Percentiles rank a stretch among this genome's conserved stretches.
phyloP scores from a whole-genome alignment of 805 yeast species.

The Dipodascopsis uninucleata region DNA sequence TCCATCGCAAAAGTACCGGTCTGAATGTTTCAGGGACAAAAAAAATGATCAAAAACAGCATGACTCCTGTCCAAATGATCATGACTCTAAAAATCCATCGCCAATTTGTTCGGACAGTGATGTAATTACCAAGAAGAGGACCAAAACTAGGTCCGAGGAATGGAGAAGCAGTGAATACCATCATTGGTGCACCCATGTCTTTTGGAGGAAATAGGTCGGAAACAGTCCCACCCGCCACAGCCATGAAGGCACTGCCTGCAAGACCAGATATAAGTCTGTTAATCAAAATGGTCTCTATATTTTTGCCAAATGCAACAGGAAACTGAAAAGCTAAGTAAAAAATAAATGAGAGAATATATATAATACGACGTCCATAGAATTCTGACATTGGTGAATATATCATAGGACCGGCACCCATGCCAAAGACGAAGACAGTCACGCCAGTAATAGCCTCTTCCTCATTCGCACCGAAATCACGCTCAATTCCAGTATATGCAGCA shows the following conservation, averaged over 20 bases:
- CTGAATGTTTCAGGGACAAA: slow-evolving; percentile 82
- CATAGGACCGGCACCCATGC: slow-evolving; percentile 63
- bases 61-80: slow-evolving; percentile 27
- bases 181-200: slow-evolving; percentile 29
- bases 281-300: slow-evolving; percentile 47
- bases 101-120: slow-evolving; percentile 60
- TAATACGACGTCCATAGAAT: slow-evolving; percentile 63
- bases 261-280: slow-evolving; percentile 72
- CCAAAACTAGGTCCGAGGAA: slow-evolving; percentile 66
- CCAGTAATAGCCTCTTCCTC: slow-evolving; percentile 48
- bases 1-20: slow-evolving; percentile 67
- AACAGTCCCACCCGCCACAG: slow-evolving; percentile 82
- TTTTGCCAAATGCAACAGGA: slow-evolving; percentile 44
- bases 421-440: slow-evolving; percentile 52
- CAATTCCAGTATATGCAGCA: slow-evolving; percentile 42
- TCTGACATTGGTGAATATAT: slow-evolving; percentile 68
- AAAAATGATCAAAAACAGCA: slow-evolving; percentile 30
- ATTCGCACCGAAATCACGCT: slow-evolving; percentile 39
- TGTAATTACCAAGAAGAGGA: slow-evolving; percentile 54
- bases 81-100: slow-evolving; percentile 68
- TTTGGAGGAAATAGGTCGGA: slow-evolving; percentile 69
- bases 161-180: slow-evolving; percentile 29
- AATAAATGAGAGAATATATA: slow-evolving; percentile 53
- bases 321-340: slow-evolving; percentile 48
- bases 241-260: slow-evolving; percentile 75